These are phyloP conservation scores for Barbatosphaeria neglecta DNA, from an alignment of 495 filamentous ascomycete species.

Conservation along the genomic window DNA sequence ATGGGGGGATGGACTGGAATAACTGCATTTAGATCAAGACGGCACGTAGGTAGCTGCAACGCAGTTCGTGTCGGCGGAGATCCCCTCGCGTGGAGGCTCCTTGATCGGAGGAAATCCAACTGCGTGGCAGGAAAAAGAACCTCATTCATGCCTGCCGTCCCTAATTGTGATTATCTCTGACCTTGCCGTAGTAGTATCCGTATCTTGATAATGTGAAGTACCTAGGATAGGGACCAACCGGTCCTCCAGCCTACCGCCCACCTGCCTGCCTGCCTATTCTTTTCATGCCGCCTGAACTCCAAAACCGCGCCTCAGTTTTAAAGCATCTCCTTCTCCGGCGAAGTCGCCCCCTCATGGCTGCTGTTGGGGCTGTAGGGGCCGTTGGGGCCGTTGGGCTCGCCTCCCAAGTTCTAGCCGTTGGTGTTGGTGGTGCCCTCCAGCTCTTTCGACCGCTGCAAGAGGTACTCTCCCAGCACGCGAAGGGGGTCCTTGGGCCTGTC, in stretches of 20 bases:
- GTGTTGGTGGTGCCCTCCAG: constrained; percentile 35
- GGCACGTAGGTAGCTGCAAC: no score
- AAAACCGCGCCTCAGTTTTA: no score
- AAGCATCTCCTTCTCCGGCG: no score
- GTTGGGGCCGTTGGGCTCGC: not conserved
- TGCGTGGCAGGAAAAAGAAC: not conserved
- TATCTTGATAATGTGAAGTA: not conserved
- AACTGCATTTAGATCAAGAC: constrained; percentile 10
- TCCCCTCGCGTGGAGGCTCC: not conserved
- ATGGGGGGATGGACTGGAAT: constrained; percentile 13
- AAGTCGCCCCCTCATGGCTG: no score
- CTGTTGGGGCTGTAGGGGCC: not conserved
- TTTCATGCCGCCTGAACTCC: not conserved
- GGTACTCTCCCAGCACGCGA: constrained; percentile 71
- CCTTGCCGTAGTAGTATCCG: no score
- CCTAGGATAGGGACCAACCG: no score
- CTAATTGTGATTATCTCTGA: no score
- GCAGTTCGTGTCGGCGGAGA: not conserved
- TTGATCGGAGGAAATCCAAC: not conserved
- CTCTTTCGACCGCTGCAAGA: constrained; percentile 73
- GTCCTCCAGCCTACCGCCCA: no score
- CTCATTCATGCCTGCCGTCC: no score
- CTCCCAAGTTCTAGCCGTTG: no score
- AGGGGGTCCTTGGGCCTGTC: constrained; percentile 71
- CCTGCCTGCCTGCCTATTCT: no score